phyloP scores from a whole-genome alignment of 345 rosid species.

The Isatis tinctoria region DNA sequence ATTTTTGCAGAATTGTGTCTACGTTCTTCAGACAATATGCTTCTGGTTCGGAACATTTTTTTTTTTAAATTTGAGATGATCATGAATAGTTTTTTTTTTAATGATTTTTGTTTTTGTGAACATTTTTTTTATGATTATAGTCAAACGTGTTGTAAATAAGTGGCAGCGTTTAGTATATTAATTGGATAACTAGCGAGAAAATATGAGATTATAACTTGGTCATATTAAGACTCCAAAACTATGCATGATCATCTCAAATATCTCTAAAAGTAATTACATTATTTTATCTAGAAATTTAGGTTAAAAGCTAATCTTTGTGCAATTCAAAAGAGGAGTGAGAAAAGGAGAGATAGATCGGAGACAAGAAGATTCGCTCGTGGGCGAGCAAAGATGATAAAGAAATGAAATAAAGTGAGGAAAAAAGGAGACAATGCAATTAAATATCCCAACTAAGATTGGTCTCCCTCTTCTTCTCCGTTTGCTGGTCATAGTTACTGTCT shows the following conservation, averaged over 20 bases:
- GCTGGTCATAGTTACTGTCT: conserved; percentile 13
- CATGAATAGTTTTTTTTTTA: too few species aligned
- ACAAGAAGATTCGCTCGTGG: conserved; percentile 22
- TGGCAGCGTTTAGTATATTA: neutral
- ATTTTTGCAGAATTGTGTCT: conserved; percentile 13
- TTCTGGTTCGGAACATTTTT: neutral
- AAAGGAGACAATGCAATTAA: conserved; percentile 31
- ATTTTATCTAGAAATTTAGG: neutral
- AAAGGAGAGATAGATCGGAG: conserved; percentile 14
- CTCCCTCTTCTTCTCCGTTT: conserved; percentile 26
- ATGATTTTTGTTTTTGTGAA: too few species aligned
- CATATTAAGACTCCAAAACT: neutral
- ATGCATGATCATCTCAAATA: neutral
- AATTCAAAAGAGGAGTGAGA: conserved; percentile 14
- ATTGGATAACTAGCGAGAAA: neutral
- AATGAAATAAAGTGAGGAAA: conserved; percentile 24
- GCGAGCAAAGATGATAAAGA: conserved; percentile 18
- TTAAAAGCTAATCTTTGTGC: conserved; percentile 20
- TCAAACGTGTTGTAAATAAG: neutral
- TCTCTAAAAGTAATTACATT: neutral
- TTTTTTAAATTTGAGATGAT: too few species aligned
- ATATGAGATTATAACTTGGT: neutral
- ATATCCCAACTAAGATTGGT: conserved; percentile 32
- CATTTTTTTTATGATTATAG: neutral
- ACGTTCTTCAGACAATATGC: conserved; percentile 20